Evolutionary conservation across 192 early-diverging fungal genomes (phyloP), one percentile per base, ranked within the genome.

Genomic region (Entomortierella beljakovae): DNA sequence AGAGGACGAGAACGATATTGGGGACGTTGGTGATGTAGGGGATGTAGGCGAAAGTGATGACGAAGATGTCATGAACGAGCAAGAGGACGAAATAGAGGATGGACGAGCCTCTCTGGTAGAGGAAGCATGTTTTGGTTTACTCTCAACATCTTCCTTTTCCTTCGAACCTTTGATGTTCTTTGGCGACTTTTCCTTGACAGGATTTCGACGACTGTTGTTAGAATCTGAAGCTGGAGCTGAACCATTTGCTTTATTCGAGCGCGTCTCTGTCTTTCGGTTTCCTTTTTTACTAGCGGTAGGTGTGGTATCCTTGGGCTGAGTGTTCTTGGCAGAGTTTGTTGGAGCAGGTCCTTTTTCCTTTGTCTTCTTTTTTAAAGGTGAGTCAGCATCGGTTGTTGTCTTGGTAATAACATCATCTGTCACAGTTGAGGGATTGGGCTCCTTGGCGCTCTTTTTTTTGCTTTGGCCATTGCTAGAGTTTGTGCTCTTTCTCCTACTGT

Each of bases 21-120:
- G 43, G 7, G 64, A 49, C 6, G 71, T 33, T 10, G 71, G 57
- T 15, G 71, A 66, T 28, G 56, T 52, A 1, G 71, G 62, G 13
- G 61, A 59, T 3, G 63, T 60, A 22, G 71, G 71, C 31, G 71
- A 66, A 20, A 64, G 37, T 1, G 72, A 68, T 5, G 72, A 75
- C 2, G 72, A 74, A 29, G 64, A 71, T 3, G 61, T 71, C 15
- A 64, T 31, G 53, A 71, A 71, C 53, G 70, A 71, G 38, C 60
- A 57, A 1, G 70, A 71, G 28, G 70, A 71, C 1, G 61, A 37
- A 37, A 71, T 63, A 13, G 70, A 72, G 15, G 70, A 72, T 10
- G 70, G 61, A 26, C 54, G 70, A 26, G 28, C 62, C 23, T 61
- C 59, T 20, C 29, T 46, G 23, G 69, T 42, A 6, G 57, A 23